Conservation (phyloP, 257 asterid species). For the Solanum tarapatanum region DNA sequence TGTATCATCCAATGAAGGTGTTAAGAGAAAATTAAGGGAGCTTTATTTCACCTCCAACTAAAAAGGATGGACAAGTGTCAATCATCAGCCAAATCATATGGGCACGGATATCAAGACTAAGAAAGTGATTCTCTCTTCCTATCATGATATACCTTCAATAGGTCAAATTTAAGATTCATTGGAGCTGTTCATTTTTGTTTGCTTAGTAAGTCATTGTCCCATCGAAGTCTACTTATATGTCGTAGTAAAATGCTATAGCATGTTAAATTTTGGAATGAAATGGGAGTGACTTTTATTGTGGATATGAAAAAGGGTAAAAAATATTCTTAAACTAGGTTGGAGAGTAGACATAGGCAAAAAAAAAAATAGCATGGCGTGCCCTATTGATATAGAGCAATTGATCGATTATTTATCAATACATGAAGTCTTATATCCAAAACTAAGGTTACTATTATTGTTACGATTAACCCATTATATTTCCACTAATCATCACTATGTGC, state of each 20-base stretch:
- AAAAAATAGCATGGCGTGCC: neutral
- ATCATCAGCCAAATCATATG: conserved; percentile 14
- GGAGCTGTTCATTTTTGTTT: neutral
- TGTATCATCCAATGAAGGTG: neutral
- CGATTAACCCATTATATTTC: neutral
- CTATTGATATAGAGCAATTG: neutral
- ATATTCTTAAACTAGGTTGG: neutral
- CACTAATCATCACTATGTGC: neutral
- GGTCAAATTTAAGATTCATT: neutral
- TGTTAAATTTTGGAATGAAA: neutral
- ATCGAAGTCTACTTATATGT: neutral
- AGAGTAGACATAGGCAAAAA: neutral
- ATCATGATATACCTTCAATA: neutral
- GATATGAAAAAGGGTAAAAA: too few species aligned
- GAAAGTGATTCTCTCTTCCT: neutral
- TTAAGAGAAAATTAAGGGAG: neutral
- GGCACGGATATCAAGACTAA: neutral
- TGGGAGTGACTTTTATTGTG: neutral
- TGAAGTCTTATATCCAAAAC: neutral
- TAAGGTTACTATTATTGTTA: neutral
- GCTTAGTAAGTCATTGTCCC: neutral
- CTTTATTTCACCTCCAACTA: neutral
- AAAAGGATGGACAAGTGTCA: conserved; percentile 18
- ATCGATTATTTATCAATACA: neutral
- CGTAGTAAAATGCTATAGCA: neutral